phyloP scores from a whole-genome alignment of 345 rosid species.

The Ceriops tagal region DNA sequence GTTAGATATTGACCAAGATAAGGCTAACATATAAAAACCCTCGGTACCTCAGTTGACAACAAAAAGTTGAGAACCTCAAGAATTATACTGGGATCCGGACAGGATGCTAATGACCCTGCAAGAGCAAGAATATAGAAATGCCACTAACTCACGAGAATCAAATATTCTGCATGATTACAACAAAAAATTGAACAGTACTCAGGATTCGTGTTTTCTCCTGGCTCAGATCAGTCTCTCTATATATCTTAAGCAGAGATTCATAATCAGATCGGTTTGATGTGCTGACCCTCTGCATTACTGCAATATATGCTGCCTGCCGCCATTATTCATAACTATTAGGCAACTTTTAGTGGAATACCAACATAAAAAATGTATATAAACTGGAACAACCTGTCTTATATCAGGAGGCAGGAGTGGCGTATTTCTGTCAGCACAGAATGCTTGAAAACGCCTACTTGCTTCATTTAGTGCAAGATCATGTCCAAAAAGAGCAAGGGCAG shows the following conservation, averaged over 20 bases:
- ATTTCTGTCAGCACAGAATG: slow-evolving; percentile 73
- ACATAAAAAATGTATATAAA: neutral
- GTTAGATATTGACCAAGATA: neutral
- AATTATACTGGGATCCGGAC: slow-evolving; percentile 57
- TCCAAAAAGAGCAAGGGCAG: slow-evolving; percentile 72
- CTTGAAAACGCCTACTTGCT: slow-evolving; percentile 64
- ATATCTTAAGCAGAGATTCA: slow-evolving; percentile 76
- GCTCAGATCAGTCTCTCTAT: slow-evolving; percentile 92
- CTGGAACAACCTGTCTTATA: slow-evolving; percentile 55
- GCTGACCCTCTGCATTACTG: slow-evolving; percentile 73
- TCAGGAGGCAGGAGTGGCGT: slow-evolving; percentile 85
- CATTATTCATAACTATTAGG: slow-evolving; percentile 14
- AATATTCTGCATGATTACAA: slow-evolving; percentile 2
- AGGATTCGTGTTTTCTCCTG: slow-evolving; percentile 93
- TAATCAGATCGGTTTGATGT: slow-evolving; percentile 56
- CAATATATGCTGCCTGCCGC: slow-evolving; percentile 82
- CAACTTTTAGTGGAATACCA: neutral
- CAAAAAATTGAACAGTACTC: slow-evolving; percentile 33
- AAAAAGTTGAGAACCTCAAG: slow-evolving; percentile 72
- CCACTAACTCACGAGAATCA: slow-evolving; percentile 6
- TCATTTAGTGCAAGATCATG: slow-evolving; percentile 64
- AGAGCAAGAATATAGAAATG: neutral
- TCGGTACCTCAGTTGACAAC: slow-evolving; percentile 67
- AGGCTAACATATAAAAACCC: neutral
- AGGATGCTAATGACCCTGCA: slow-evolving; percentile 71